Base-by-base conservation (phyloP, 2,329 filamentous ascomycete species). In the Colletotrichum sp. region DNA sequence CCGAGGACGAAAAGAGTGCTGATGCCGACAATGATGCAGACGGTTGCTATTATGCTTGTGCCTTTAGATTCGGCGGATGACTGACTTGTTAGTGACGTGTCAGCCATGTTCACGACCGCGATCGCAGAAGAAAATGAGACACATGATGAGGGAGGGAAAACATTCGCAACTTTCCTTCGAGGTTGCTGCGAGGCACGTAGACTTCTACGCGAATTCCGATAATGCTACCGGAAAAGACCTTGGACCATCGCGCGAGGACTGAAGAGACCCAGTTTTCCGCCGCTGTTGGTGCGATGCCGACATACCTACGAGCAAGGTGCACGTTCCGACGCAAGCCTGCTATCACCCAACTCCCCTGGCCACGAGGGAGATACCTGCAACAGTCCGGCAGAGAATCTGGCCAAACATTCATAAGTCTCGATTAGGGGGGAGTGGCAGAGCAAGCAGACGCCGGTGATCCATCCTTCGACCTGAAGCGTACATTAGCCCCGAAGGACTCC, bases 1-100 rank as follows among this genome's bases (percentile, higher is more conserved):
- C 30, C 48, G 13, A 64, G 13, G 6, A 72, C 69, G 13, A 72
- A 72, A 4, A 72, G 13, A 32, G 48, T 72, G 24, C 69, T 72
- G 69, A 72, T 67, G 13, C 48, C 32, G 4, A 67, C 18, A 8
- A 72, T 38, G 28, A 69, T 12, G 13, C 65, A 73, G 18, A 69
- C 57, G 4, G 71, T 63, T 2, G 26, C 1, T 1, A 64, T 69
- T 12, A 73, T 69, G 21, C 38, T 61, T 6, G 65, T 18, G 8
- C 38, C 71, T 57, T 69, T 63, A 9, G 67, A 38, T 6, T 73
- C 71, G 6, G 55, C 28, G 18, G 10, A 8, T 48, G n/a, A 8
- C 6, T 6, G 5, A 13, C 43, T 48, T 48, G 10, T 21, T 12
- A 21, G 43, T 21, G 43, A 21, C 10, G 10, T 21, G 3, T 48